Conservation (phyloP, 805 yeast genomes). For the Yamadazyma akitaensis region DNA sequence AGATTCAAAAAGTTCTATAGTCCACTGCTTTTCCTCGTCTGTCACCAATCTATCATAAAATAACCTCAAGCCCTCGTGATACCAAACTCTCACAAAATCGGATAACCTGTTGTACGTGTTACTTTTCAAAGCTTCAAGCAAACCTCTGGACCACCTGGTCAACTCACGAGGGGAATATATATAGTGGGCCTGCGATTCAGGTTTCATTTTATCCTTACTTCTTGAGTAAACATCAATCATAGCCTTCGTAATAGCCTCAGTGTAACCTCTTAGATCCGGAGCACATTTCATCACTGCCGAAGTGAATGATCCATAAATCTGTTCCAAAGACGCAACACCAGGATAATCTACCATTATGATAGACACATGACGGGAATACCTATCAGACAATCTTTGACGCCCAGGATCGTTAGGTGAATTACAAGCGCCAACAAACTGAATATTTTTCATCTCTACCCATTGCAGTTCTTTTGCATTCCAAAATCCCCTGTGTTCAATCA, state of each 20-base stretch:
- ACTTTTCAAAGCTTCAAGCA: slow-evolving; percentile 48
- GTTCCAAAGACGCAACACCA: slow-evolving; percentile 52
- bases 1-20: slow-evolving; percentile 32
- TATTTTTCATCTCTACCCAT: slow-evolving; percentile 64
- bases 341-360: slow-evolving; percentile 81
- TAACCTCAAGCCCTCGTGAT: slow-evolving; percentile 75
- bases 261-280: slow-evolving; percentile 58
- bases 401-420: slow-evolving; percentile 86
- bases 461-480: slow-evolving; percentile 58
- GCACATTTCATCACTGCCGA: slow-evolving; percentile 53
- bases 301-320: slow-evolving; percentile 63
- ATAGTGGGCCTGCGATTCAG: slow-evolving; percentile 51
- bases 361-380: slow-evolving; percentile 67
- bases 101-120: slow-evolving; percentile 34
- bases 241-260: slow-evolving; percentile 51
- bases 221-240: slow-evolving; percentile 61
- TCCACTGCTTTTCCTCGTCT: slow-evolving; percentile 47
- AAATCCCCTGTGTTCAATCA: slow-evolving; percentile 72
- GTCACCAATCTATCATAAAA: slow-evolving; percentile 69
- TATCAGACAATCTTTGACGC: slow-evolving; percentile 49
- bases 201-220: slow-evolving; percentile 41
- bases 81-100: slow-evolving; percentile 63
- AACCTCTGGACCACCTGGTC: slow-evolving; percentile 83
- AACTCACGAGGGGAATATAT: slow-evolving; percentile 86
- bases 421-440: slow-evolving; percentile 94